Evolutionary conservation across 140 eudicot genomes (phyloP), one percentile per base, ranked within the genome.

Genomic region (Ambrosia hybrid): DNA sequence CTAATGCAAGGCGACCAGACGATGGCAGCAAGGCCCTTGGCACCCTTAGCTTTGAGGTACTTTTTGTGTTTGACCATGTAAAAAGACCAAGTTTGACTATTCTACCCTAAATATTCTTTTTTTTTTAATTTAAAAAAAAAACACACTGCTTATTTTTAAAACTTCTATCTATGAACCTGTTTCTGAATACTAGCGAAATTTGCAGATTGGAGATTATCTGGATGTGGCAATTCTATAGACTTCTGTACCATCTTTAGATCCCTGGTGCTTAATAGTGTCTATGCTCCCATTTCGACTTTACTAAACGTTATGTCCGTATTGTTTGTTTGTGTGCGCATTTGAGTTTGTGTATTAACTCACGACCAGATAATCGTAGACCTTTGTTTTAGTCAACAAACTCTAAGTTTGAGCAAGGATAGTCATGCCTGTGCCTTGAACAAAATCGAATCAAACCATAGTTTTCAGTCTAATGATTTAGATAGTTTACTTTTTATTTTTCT

Each of bases 151-250:
- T n/a, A 3, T 3, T 15, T 63, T 36, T 6, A 21, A 38, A 9
- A 10, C 9, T 13, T 61, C 21, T 17, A 69, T 10, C 7, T 49
- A 12, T 60, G 58, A 58, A 65, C 21, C n/a, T n/a, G 39, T 46
- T 17, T 26, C 78, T 78, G 52, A 84, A 58, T 14, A 59, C 17
- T 46, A 26, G 37, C 36, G n/a, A 8, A 49, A 56, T 73, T 26
- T 77, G 81, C 89, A 91, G 97, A 89, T 89, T 41, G 97, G 97
- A 57, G 97, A 91, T 74, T 91, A 91, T 79, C 83, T 91, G 82
- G 97, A 89, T 56, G 96, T 91, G 48, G 96, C 97, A 52, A 89
- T 91, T 67, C 73, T 85, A 45, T 82, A 81, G 70, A 38, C 62
- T 68, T 34, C 14, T 43, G 43, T 68, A 33, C 36, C 6, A n/a